These are phyloP conservation scores for Fusarium denticulatum DNA, from an alignment of 2,329 filamentous ascomycete genomes.

Conservation along the genomic window DNA sequence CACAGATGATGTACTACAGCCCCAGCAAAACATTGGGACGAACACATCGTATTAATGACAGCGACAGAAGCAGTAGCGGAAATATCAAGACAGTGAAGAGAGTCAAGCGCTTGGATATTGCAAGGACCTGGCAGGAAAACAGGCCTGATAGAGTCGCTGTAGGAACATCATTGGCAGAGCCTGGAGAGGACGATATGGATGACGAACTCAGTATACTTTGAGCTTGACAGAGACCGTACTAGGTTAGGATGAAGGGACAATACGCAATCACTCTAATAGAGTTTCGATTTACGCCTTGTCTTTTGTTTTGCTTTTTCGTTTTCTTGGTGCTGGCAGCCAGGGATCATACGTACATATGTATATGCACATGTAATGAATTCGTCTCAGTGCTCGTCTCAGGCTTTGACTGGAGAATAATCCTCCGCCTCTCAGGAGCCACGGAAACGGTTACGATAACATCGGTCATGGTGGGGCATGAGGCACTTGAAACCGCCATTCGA, in stretches of 20 bases:
- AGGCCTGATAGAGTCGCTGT: constrained; percentile 13
- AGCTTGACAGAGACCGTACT: not conserved
- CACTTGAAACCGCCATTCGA: constrained; percentile 42
- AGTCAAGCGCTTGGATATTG: constrained; percentile 30
- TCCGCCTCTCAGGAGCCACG: constrained; percentile 25
- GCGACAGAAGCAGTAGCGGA: not conserved
- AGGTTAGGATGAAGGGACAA: not conserved
- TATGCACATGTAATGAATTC: constrained; percentile 7
- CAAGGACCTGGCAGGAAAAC: constrained; percentile 14
- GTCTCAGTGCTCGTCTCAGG: constrained; percentile 34
- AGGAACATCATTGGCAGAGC: constrained; percentile 14
- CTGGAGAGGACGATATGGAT: constrained; percentile 15
- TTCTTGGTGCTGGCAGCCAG: not conserved
- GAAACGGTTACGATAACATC: constrained; percentile 27
- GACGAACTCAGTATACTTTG: constrained; percentile 34
- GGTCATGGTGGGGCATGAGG: constrained; percentile 31
- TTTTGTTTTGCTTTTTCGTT: not conserved
- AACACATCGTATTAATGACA: not conserved
- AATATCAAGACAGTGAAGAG: constrained; percentile 9
- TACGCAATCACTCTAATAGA: not conserved
- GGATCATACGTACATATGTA: constrained; percentile 3
- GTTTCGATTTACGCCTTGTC: not conserved
- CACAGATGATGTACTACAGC: not conserved
- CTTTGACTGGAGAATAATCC: constrained; percentile 15
- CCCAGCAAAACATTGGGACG: not conserved